A percentile compares a stretch with the other conserved stretches of the same genome.
Evolutionary conservation across 2,329 filamentous ascomycete species (phyloP).

Genomic region (Fusarium aywerte): DNA sequence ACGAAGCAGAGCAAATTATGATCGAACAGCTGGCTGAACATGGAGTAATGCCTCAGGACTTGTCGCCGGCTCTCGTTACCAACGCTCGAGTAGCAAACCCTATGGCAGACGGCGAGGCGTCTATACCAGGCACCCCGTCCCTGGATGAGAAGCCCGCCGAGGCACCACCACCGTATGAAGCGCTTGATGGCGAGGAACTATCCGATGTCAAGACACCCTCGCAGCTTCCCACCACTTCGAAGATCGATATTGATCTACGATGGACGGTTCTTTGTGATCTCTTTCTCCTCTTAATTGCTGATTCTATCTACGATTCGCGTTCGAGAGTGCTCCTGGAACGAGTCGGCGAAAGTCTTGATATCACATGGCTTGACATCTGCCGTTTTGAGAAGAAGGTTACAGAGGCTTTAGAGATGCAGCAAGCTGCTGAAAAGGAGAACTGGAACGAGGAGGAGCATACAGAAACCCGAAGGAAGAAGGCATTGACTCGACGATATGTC

Average conservation of each 20-base stretch:
- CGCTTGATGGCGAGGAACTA: slow-evolving; percentile 74
- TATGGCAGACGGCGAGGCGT: slow-evolving; percentile 66
- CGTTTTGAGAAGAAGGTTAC: slow-evolving; percentile 97
- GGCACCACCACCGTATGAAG: slow-evolving; percentile 69
- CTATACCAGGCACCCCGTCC: slow-evolving; percentile 38
- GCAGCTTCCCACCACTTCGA: slow-evolving; percentile 81
- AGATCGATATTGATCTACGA: slow-evolving; percentile 93
- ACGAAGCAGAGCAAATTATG: slow-evolving; percentile 92
- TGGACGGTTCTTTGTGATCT: slow-evolving; percentile 98
- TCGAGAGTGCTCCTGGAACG: slow-evolving; percentile 86
- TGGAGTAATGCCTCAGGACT: slow-evolving; percentile 84
- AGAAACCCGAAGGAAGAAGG: slow-evolving; percentile 82
- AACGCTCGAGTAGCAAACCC: slow-evolving; percentile 95
- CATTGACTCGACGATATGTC: slow-evolving; percentile 84
- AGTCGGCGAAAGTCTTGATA: slow-evolving; percentile 81
- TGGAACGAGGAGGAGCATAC: slow-evolving; percentile 98
- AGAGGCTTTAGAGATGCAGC: slow-evolving; percentile 97
- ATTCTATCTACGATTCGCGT: slow-evolving; percentile 90
- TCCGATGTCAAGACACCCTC: slow-evolving; percentile 85
- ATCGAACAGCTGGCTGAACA: slow-evolving; percentile 96
- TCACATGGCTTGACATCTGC: slow-evolving; percentile 93
- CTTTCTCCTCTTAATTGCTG: slow-evolving; percentile 95
- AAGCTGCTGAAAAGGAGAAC: slow-evolving; percentile 91
- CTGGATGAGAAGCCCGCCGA: slow-evolving; percentile 60
- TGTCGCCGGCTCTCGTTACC: slow-evolving; percentile 87